Conservation (phyloP, 768 basidiomycete species). For the Mycena vulgaris region DNA sequence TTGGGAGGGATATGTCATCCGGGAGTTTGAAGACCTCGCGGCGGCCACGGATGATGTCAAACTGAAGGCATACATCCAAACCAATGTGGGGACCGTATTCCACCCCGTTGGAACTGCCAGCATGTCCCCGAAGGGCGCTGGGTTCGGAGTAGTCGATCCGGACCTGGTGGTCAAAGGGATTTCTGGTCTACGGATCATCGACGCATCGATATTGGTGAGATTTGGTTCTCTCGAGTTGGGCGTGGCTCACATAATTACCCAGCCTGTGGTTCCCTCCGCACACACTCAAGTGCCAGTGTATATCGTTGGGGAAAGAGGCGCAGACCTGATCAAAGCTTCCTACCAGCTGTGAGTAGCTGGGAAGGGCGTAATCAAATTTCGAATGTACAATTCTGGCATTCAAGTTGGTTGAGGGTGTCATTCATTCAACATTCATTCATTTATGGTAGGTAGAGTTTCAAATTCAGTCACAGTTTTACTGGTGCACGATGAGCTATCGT, state of each 20-base stretch:
- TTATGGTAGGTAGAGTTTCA: no score
- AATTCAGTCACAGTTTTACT: no score
- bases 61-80: constrained; percentile 3
- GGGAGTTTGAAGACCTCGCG: constrained; percentile 33
- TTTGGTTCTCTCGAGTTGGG: background rate
- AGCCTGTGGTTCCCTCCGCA: constrained; percentile 38
- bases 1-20: constrained; percentile 44
- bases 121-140: constrained; percentile 40
- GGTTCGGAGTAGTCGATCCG: constrained; percentile 47
- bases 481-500: no score
- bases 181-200: constrained; percentile 49
- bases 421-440: no score
- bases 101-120: constrained; percentile 41
- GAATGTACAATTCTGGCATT: no score
- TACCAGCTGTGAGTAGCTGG: no score
- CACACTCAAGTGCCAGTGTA: constrained; percentile 43
- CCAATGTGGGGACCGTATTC: constrained; percentile 22
- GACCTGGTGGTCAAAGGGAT: constrained; percentile 47
- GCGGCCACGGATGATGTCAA: constrained; percentile 37
- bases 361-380: no score
- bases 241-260: background rate
- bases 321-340: constrained; percentile 32
- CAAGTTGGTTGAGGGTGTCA: no score
- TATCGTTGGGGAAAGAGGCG: constrained; percentile 39
- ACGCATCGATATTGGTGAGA: constrained; percentile 48